These are phyloP conservation scores for Rhynchospora pubera DNA, from an alignment of 176 grass and related monocot species.

Conservation along the genomic window DNA sequence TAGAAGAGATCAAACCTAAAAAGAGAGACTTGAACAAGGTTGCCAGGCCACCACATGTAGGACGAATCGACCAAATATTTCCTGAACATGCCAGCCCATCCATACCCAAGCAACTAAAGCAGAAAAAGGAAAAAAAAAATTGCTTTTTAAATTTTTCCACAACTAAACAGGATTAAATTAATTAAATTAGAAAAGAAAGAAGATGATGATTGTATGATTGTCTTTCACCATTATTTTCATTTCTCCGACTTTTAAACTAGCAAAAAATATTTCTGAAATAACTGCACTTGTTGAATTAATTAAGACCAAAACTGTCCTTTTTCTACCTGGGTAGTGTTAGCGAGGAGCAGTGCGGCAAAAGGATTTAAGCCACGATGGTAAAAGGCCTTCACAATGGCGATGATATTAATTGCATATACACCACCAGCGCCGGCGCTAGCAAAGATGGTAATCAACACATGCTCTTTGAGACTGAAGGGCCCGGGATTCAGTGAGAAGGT, in stretches of 20 bases:
- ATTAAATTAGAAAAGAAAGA: not conserved
- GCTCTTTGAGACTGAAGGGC: slow-evolving; percentile 69
- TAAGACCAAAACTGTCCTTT: not conserved
- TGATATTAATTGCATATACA: slow-evolving; percentile 67
- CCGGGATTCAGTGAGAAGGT: slow-evolving; percentile 57
- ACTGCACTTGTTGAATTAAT: not conserved
- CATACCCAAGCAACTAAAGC: slow-evolving; percentile 35
- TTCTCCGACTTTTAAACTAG: not conserved
- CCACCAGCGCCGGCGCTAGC: slow-evolving; percentile 33
- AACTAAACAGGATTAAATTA: not conserved
- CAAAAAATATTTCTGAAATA: not conserved
- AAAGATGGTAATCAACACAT: slow-evolving; percentile 64
- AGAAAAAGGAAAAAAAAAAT: not conserved
- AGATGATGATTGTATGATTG: not conserved
- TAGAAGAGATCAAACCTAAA: slow-evolving; percentile 25
- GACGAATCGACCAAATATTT: slow-evolving; percentile 40
- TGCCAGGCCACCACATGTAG: slow-evolving; percentile 46
- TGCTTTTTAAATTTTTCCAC: not conserved
- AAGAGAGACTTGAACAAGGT: slow-evolving; percentile 43
- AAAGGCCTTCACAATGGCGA: slow-evolving; percentile 76
- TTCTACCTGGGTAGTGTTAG: slow-evolving; percentile 36
- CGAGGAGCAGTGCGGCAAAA: slow-evolving; percentile 48
- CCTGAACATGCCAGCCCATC: slow-evolving; percentile 38
- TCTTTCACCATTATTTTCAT: not conserved
- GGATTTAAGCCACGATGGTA: slow-evolving; percentile 53